Percentiles rank a stretch among this genome's conserved stretches.
These are phyloP conservation scores for Yamadazyma scolyti DNA, from an alignment of 805 yeast species.

Conservation along the genomic window DNA sequence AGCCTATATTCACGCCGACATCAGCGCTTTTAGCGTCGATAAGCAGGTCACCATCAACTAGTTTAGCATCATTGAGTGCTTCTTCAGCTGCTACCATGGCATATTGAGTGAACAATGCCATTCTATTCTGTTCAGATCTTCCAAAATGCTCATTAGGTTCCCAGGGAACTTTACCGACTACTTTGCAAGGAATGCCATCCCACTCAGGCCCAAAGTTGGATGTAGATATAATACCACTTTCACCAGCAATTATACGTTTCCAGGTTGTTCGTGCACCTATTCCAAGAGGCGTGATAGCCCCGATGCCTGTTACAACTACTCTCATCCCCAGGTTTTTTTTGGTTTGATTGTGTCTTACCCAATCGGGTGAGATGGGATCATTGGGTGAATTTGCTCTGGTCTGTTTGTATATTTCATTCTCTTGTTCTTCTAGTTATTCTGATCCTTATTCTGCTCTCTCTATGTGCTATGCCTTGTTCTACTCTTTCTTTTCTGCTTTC, in stretches of 20 bases:
- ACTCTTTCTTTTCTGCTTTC: too few species aligned
- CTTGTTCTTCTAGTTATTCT: too few species aligned
- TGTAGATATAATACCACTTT: slow-evolving; percentile 62
- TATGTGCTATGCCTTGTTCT: too few species aligned
- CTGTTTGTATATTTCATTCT: too few species aligned
- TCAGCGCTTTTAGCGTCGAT: slow-evolving; percentile 33
- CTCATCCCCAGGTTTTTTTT: too few species aligned
- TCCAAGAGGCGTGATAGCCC: slow-evolving; percentile 84
- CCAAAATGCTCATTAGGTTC: slow-evolving; percentile 46
- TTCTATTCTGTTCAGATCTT: slow-evolving; percentile 51
- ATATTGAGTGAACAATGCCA: slow-evolving; percentile 72
- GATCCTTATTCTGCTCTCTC: too few species aligned
- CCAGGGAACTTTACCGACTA: slow-evolving; percentile 80
- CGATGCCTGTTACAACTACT: slow-evolving; percentile 92
- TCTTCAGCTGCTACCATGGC: slow-evolving; percentile 74
- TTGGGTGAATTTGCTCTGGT: too few species aligned
- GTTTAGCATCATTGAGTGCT: slow-evolving; percentile 66
- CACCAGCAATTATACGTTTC: slow-evolving; percentile 46
- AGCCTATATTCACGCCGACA: slow-evolving; percentile 83
- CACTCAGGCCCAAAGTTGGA: slow-evolving; percentile 37
- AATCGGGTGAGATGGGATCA: too few species aligned
- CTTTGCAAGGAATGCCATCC: slow-evolving; percentile 60
- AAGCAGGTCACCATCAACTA: too few species aligned
- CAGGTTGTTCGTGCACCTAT: slow-evolving; percentile 57
- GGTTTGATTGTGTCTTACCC: too few species aligned